Evolutionary conservation across 192 early-diverging fungal genomes (phyloP), one percentile per base, ranked within the genome.

Genomic region (Powellomyces hirtus): DNA sequence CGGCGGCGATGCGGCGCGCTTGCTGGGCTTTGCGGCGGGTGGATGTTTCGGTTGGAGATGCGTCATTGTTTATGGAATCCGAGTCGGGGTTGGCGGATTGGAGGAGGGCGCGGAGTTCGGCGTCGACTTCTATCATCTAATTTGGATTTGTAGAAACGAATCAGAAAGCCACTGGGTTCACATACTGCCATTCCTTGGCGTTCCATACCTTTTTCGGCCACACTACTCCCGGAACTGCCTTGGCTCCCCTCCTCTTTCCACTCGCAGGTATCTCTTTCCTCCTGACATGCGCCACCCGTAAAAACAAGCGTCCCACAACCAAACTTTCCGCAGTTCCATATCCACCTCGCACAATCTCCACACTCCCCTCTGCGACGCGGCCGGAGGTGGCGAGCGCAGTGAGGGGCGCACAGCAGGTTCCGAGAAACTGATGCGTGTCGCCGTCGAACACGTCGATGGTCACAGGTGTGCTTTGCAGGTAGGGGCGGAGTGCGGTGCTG

Each of bases 121-220:
- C 6, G 53, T 81, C 80, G 27, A 78, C 63, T 27, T 78, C 79
- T 40, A 59, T 22, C 61, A 81, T 22, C 73, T 75, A 38, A 51
- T 0, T 30, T n/a, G n/a, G n/a, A n/a, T n/a, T n/a, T n/a, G n/a
- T 8, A 40, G 8, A 16, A 13, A 31, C 14, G n/a, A n/a, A n/a
- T 70, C 45, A n/a, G n/a, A n/a, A n/a, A n/a, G n/a, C n/a, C n/a
- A n/a, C n/a, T n/a, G n/a, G n/a, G n/a, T n/a, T n/a, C n/a, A n/a
- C n/a, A n/a, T n/a, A n/a, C n/a, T n/a, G n/a, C n/a, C n/a, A n/a
- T n/a, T n/a, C n/a, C n/a, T n/a, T n/a, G n/a, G n/a, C n/a, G n/a
- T n/a, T n/a, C 1, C 33, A 31, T 40, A 74, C 67, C 55, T 74
- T 49, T 13, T 62, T 58, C 4, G 57, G 52, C 56, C 59, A 53